Conservation (phyloP, 2,329 filamentous ascomycete species). For the Waltergamsia citrina region DNA sequence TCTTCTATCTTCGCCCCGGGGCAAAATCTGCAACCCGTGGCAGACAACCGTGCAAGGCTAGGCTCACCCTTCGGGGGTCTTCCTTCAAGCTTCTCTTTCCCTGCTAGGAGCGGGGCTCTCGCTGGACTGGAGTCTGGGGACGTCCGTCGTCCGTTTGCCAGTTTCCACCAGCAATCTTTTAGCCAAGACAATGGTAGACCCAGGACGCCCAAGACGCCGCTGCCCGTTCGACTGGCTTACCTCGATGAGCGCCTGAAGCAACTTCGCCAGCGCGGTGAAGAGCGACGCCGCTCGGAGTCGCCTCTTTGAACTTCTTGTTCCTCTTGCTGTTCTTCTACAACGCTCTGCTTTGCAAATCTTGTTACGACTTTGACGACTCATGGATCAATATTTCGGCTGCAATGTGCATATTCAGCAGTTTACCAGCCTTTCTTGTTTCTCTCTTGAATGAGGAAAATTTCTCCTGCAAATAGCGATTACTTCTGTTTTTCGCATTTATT, state of each 20-base stretch:
- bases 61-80: conserved; percentile 49
- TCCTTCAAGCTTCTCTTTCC: conserved; percentile 49
- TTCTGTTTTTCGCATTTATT: too few relatives aligned
- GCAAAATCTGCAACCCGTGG: conserved; percentile 12
- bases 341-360: background rate
- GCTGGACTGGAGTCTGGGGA: conserved; percentile 32
- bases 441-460: too few relatives aligned
- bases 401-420: too few relatives aligned
- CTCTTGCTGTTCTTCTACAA: background rate
- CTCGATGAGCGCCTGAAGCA: conserved; percentile 49
- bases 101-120: conserved; percentile 43
- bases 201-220: conserved; percentile 25
- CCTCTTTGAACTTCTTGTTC: conserved; percentile 25
- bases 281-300: conserved; percentile 37
- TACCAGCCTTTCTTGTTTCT: too few relatives aligned
- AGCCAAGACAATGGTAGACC: conserved; percentile 17
- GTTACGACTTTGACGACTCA: conserved; percentile 1
- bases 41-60: conserved; percentile 35
- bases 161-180: conserved; percentile 39
- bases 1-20: conserved; percentile 5
- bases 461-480: too few relatives aligned
- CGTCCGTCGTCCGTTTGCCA: conserved; percentile 44
- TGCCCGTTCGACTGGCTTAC: conserved; percentile 45
- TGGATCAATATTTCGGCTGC: background rate
- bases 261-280: conserved; percentile 33